Percentiles rank a stretch among this genome's conserved stretches.
Conservation (phyloP, 1,284 basidiomycete genomes). For the Fomitopsis pinicola region DNA sequence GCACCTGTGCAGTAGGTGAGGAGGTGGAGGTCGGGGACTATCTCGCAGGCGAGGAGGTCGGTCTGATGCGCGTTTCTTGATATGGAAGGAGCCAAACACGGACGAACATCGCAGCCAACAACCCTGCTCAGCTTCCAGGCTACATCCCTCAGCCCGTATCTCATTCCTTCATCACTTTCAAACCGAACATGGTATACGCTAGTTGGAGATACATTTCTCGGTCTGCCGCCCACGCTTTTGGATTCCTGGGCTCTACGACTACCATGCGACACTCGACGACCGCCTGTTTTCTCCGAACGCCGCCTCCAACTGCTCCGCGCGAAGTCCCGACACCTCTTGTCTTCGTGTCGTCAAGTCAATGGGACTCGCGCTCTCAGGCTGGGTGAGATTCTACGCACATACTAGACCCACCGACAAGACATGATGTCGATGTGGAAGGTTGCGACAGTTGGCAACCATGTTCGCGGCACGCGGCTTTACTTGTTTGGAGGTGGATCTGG, state of each 20-base stretch:
- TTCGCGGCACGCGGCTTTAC: slow-evolving; percentile 58
- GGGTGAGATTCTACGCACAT: slow-evolving; percentile 9
- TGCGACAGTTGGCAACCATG: slow-evolving; percentile 38
- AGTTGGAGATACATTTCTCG: neutral
- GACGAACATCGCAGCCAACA: neutral
- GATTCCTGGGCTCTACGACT: neutral
- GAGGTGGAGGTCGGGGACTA: neutral
- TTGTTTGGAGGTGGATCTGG: slow-evolving; percentile 51
- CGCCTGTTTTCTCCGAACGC: slow-evolving; percentile 29
- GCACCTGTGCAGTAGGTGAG: neutral
- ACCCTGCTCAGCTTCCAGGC: too few relatives aligned
- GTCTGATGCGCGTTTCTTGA: neutral
- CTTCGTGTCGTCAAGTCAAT: slow-evolving; percentile 17
- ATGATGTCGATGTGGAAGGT: slow-evolving; percentile 22
- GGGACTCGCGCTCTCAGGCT: slow-evolving; percentile 13
- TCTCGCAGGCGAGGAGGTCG: neutral
- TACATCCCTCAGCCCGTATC: too few relatives aligned
- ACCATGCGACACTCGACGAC: slow-evolving; percentile 9
- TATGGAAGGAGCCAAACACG: neutral
- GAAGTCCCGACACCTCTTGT: slow-evolving; percentile 50
- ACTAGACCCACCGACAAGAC: neutral
- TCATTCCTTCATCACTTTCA: neutral
- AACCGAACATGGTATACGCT: neutral
- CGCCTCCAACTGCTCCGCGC: slow-evolving; percentile 37
- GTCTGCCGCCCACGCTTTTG: neutral